A percentile compares a stretch with the other conserved stretches of the same genome.
Evolutionary conservation across 352 stramenopile species (phyloP).

Genomic region (Phytophthora pisi): DNA sequence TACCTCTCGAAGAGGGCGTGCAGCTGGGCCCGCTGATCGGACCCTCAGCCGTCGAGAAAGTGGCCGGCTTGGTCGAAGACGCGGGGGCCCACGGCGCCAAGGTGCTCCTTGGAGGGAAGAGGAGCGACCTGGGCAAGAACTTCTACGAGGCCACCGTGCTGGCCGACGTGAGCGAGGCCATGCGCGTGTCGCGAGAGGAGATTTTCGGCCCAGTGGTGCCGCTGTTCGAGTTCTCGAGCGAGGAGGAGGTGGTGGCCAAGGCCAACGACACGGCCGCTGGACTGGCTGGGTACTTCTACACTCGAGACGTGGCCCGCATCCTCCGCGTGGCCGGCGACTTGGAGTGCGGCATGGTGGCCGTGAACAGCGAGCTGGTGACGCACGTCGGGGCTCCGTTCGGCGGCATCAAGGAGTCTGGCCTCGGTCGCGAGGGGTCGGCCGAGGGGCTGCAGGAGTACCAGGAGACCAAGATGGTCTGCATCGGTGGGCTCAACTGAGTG

Average conservation of each 20-base stretch:
- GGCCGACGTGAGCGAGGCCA: slow-evolving; percentile 71
- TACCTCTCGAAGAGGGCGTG: slow-evolving; percentile 68
- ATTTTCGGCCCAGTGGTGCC: slow-evolving; percentile 96
- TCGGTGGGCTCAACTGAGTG: slow-evolving; percentile 54
- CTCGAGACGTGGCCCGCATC: slow-evolving; percentile 80
- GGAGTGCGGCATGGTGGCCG: slow-evolving; percentile 93
- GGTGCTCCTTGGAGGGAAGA: slow-evolving; percentile 79
- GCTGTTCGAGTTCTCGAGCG: slow-evolving; percentile 92
- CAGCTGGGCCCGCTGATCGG: slow-evolving; percentile 96
- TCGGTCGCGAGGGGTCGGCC: slow-evolving; percentile 88
- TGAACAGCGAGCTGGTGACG: slow-evolving; percentile 91
- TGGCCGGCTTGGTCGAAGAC: slow-evolving; percentile 80
- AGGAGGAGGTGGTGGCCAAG: slow-evolving; percentile 93
- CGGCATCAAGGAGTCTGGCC: slow-evolving; percentile 86
- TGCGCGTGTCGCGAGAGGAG: slow-evolving; percentile 91
- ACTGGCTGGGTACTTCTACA: slow-evolving; percentile 95
- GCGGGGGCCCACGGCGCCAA: slow-evolving; percentile 89
- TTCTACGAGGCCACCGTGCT: slow-evolving; percentile 96
- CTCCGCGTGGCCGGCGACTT: slow-evolving; percentile 85
- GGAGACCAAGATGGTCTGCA: slow-evolving; percentile 95
- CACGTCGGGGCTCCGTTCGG: slow-evolving; percentile 85
- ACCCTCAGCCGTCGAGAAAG: slow-evolving; percentile 82
- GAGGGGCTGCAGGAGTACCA: slow-evolving; percentile 94
- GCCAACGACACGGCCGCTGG: slow-evolving; percentile 92
- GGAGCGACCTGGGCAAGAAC: slow-evolving; percentile 67